A percentile compares a stretch with the other conserved stretches of the same genome.
Evolutionary conservation across 78 protist species (phyloP).

Genomic region (Chrysochromulina parva): DNA sequence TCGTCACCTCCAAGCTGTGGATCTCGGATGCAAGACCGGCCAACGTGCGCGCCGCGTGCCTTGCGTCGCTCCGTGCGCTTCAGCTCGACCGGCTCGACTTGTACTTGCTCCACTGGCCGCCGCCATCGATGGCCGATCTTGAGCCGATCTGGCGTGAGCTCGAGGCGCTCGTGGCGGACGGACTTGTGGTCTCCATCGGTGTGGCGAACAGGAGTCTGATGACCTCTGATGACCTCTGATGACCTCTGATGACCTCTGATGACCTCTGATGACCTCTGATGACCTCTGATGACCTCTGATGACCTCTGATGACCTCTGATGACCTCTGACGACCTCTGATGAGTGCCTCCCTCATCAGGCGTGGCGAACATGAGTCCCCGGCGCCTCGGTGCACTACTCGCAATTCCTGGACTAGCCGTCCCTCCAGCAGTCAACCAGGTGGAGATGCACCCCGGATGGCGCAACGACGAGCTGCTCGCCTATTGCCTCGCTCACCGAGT

Average conservation of each 20-base stretch:
- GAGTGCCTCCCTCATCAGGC: background rate
- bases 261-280: background rate
- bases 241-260: background rate
- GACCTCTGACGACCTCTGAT: too few relatives aligned
- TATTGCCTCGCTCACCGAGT: background rate
- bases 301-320: too few relatives aligned
- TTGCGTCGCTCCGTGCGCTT: background rate
- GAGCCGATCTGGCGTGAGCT: background rate
- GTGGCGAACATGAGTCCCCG: background rate
- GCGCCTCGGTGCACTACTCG: background rate
- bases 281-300: too few relatives aligned
- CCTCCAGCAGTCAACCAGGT: background rate
- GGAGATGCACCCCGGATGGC: background rate
- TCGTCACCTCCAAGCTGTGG: constrained; percentile 10
- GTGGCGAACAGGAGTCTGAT: background rate
- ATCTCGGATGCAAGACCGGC: background rate
- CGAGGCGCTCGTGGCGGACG: background rate
- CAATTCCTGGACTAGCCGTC: background rate
- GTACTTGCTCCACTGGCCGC: constrained; percentile 17
- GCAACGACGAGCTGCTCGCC: background rate
- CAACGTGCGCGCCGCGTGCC: background rate
- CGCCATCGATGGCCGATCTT: background rate
- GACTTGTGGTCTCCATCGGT: background rate
- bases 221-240: too few relatives aligned
- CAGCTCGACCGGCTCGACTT: background rate